Conservation (phyloP, 225 moss, liverwort and hornwort genomes). For the Ulota crispa region DNA sequence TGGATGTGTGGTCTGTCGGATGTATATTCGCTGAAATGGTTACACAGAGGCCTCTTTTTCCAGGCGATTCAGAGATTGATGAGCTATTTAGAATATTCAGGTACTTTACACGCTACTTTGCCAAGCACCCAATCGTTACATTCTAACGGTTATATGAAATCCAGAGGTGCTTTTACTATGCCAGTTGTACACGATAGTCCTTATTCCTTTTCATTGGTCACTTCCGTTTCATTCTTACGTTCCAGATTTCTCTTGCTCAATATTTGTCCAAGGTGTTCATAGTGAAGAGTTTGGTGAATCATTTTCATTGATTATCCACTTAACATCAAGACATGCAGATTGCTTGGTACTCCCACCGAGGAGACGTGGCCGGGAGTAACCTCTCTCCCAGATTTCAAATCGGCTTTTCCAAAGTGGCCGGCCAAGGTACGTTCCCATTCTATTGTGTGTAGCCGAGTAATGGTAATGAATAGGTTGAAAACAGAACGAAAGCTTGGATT, state of each 20-base stretch:
- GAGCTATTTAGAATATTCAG: slow-evolving; percentile 97
- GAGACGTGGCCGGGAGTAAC: slow-evolving; percentile 67
- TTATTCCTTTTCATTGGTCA: neutral
- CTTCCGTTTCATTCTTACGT: neutral
- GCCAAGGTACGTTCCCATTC: slow-evolving; percentile 37
- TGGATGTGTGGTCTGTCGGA: slow-evolving; percentile 98
- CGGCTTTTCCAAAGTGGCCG: slow-evolving; percentile 68
- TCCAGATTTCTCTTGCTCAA: neutral
- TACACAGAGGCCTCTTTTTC: slow-evolving; percentile 90
- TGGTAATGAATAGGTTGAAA: neutral
- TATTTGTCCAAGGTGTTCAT: neutral
- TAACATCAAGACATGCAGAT: slow-evolving; percentile 29
- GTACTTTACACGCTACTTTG: slow-evolving; percentile 27
- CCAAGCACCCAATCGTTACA: slow-evolving; percentile 42
- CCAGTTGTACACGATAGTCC: neutral
- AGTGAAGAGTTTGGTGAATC: neutral
- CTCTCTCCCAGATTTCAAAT: slow-evolving; percentile 65
- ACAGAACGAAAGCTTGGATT: neutral
- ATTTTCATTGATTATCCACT: neutral
- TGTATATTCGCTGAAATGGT: slow-evolving; percentile 99
- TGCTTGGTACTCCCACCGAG: slow-evolving; percentile 59
- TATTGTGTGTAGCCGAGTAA: neutral
- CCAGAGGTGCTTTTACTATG: slow-evolving; percentile 48
- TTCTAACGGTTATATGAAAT: neutral
- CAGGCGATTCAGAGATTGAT: slow-evolving; percentile 96